A percentile compares a stretch with the other conserved stretches of the same genome.
Conservation (phyloP, 805 yeast species). For the Priceomyces haplophilus region DNA sequence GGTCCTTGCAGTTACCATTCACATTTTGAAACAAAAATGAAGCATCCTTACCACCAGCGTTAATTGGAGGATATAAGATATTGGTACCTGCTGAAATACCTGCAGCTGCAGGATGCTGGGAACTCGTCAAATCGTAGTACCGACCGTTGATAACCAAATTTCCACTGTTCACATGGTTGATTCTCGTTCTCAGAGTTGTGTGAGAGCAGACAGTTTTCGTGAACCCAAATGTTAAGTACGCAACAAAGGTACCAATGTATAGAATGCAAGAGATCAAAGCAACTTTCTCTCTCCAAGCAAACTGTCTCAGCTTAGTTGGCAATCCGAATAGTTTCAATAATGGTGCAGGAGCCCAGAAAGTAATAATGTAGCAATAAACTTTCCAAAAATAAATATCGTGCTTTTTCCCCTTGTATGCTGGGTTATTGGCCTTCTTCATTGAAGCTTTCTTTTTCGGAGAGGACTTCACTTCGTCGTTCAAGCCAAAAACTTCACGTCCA, state of each 20-base stretch:
- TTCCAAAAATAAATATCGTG: conserved; percentile 61
- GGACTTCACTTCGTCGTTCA: conserved; percentile 54
- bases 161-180: conserved; percentile 56
- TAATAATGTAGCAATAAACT: conserved; percentile 70
- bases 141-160: conserved; percentile 78
- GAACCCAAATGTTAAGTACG: conserved; percentile 88
- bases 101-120: conserved; percentile 78
- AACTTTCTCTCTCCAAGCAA: conserved; percentile 96
- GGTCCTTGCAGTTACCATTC: conserved; percentile 80
- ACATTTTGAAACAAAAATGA: conserved; percentile 86
- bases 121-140: conserved; percentile 66
- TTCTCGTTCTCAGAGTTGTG: conserved; percentile 47
- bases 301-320: conserved; percentile 74
- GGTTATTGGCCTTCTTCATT: conserved; percentile 15
- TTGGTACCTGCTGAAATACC: conserved; percentile 72
- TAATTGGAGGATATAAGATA: conserved; percentile 76
- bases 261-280: conserved; percentile 76
- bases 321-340: conserved; percentile 70
- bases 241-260: conserved; percentile 72
- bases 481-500: conserved; percentile 55
- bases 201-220: conserved; percentile 73
- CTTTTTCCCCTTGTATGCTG: conserved; percentile 10
- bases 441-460: conserved; percentile 26
- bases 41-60: conserved; percentile 87
- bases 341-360: conserved; percentile 91